Base-by-base conservation (phyloP, 1,284 basidiomycete genomes). In the Trichosporon sp. region DNA sequence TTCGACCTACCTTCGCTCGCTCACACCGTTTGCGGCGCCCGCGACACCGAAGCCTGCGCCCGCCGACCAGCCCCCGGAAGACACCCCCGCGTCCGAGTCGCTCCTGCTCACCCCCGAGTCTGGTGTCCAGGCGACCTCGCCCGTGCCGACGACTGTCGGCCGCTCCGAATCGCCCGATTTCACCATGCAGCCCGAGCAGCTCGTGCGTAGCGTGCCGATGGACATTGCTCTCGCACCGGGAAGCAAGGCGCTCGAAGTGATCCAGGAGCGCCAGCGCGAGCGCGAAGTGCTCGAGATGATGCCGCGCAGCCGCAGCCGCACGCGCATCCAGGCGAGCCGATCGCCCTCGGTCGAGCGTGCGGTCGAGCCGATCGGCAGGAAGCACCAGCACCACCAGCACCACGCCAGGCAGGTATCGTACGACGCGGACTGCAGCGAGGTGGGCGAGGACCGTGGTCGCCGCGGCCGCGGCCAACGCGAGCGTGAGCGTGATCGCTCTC, bases 151-250 rank as follows among this genome's bases (percentile, higher is more conserved):
- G 2, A 37, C 59, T 7, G 59, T 65, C 2, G 59, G 64, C 36
- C 66, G 66, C n/a, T 49, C 60, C 21, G 52, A 63, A 1, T 63
- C 64, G 4, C 59, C 65, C 0, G 65, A 60, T 63, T 64, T 16
- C 64, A n/a, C 49, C 27, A n/a, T 31, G 16, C 49, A 52, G 49
- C 49, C 49, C 6, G 49, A 69, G 31, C 68, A 76, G 44, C 65
- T 78, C 56, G 78, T 79, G 27, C 66, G 75, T 49, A 74, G 72
- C 58, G 64, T 79, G 1, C 78, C 78, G 6, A 73, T 79, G 73
- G 72, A 79, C 65, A 79, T 79, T 61, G 69, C 73, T 29, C 44
- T 74, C 16, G 72, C 73, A 10, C 32, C 65, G 0, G 67, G 65
- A 32, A 57, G 61, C 64, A 65, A 63, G 23, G 68, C 69, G 1